Base-by-base conservation (phyloP, 2,329 filamentous ascomycete species). In the Ophiostoma sp. region DNA sequence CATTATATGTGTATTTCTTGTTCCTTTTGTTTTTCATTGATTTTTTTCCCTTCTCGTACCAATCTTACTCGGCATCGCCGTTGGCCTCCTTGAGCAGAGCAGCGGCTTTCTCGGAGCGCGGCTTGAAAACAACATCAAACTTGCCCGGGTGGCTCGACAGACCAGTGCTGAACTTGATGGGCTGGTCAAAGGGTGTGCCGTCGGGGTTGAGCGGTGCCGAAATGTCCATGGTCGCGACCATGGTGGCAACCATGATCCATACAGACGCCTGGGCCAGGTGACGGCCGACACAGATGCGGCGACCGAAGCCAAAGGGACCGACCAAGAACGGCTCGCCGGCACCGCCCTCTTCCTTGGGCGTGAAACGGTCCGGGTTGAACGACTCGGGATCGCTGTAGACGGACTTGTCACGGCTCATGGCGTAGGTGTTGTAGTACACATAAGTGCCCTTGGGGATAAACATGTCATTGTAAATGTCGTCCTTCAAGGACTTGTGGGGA, bases 391-490 rank as follows among this genome's bases (percentile, higher is more conserved):
- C 75, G 3, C 70, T 73, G 79, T 87, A 87, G 2, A 81, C 78
- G 3, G 71, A 64, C 69, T 81, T 76, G 74, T 87, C 81, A 59
- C 81, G 80, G 31, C 81, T 83, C 83, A 85, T 87, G 70, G 83
- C 83, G 9, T 80, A 78, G n/a, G 81, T 78, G 70, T 85, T 87
- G 36, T 83, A 81, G 72, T 82, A 82, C 6, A 85, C 78, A 22
- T 83, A 78, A 4, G 83, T 82, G 3, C 88, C 88, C 22, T 84
- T 85, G 12, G 87, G 87, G 70, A 90, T 89, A 73, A 85, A 84
- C 79, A 87, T 86, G 48, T 84, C 87, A 28, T 86, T 81, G 77
- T 89, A 90, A 9, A 85, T 80, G 72, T 90, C 88, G 66, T 90
- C 88, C 68, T 85, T 79, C 0, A 86, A 81, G 12, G 86, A 83